phyloP scores from a whole-genome alignment of 441 rosid species.

The Eutrema salsugineum region DNA sequence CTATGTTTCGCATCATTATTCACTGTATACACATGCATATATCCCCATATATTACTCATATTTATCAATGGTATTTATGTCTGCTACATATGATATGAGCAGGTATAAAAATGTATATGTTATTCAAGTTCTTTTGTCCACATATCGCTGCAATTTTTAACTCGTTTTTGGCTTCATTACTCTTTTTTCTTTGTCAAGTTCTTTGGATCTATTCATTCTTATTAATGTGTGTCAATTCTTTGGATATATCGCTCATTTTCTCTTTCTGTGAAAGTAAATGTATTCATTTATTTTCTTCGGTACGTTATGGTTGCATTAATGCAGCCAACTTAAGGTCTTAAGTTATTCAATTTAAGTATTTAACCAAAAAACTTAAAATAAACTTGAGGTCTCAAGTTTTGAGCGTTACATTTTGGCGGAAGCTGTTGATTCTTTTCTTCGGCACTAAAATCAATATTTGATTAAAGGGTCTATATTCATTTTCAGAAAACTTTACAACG shows the following conservation, averaged over 20 bases:
- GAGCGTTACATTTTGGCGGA: background rate
- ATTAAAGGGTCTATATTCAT: too few species aligned
- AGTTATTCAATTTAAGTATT: background rate
- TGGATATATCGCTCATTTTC: conserved; percentile 8
- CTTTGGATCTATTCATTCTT: conserved; percentile 6
- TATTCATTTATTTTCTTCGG: background rate
- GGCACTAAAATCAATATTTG: background rate
- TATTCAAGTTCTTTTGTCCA: background rate
- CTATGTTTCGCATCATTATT: background rate
- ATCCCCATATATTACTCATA: background rate
- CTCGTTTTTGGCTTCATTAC: conserved; percentile 2
- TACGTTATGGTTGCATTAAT: background rate
- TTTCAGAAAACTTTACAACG: too few species aligned
- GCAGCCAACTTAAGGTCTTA: background rate
- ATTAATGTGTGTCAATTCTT: background rate
- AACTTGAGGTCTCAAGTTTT: background rate
- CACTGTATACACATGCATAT: conserved; percentile 4
- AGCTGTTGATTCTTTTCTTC: background rate
- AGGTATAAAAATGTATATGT: background rate
- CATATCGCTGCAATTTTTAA: background rate
- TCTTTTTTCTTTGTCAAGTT: background rate
- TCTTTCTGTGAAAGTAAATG: background rate
- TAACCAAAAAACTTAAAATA: background rate
- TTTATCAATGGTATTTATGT: background rate
- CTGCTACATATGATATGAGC: conserved; percentile 2